A percentile compares a stretch with the other conserved stretches of the same genome.
These are phyloP conservation scores for Podaxis carcinomalis DNA, from an alignment of 768 basidiomycete genomes.

Conservation along the genomic window DNA sequence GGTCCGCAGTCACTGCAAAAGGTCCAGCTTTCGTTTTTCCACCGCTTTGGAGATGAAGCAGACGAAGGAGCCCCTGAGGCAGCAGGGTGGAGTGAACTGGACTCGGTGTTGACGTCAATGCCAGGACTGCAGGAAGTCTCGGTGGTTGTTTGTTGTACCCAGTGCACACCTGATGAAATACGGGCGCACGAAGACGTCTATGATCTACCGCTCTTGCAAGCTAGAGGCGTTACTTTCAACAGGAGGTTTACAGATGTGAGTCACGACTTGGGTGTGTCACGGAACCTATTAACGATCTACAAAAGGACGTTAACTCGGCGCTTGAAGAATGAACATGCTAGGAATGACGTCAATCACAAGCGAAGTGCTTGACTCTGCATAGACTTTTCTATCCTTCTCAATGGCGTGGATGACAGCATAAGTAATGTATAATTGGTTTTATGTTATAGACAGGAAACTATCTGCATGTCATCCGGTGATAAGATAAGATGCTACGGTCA, in stretches of 20 bases:
- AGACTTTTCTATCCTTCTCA: not conserved
- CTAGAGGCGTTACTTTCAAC: not conserved
- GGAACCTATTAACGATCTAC: not conserved
- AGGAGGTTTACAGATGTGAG: conserved; percentile 7
- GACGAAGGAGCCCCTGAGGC: not conserved
- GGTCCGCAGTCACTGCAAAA: not conserved
- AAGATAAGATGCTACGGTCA: not conserved
- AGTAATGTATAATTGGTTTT: not conserved
- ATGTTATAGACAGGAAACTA: not conserved
- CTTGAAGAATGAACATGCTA: not conserved
- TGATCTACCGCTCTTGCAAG: not conserved
- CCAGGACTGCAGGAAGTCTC: not conserved
- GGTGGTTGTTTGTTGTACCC: conserved; percentile 9
- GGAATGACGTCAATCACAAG: not conserved
- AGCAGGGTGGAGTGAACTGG: conserved; percentile 4
- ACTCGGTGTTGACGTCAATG: not conserved
- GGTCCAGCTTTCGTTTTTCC: conserved; percentile 6
- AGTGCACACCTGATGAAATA: not conserved
- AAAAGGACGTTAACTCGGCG: conserved; percentile 4
- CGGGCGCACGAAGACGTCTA: conserved; percentile 1
- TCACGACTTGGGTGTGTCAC: not conserved
- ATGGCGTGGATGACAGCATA: not conserved
- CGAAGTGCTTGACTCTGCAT: not conserved
- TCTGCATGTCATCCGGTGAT: not conserved
- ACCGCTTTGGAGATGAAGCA: conserved; percentile 5